Evolutionary conservation across 2,329 filamentous ascomycete species (phyloP).

Genomic region (Curvularia spicifera): DNA sequence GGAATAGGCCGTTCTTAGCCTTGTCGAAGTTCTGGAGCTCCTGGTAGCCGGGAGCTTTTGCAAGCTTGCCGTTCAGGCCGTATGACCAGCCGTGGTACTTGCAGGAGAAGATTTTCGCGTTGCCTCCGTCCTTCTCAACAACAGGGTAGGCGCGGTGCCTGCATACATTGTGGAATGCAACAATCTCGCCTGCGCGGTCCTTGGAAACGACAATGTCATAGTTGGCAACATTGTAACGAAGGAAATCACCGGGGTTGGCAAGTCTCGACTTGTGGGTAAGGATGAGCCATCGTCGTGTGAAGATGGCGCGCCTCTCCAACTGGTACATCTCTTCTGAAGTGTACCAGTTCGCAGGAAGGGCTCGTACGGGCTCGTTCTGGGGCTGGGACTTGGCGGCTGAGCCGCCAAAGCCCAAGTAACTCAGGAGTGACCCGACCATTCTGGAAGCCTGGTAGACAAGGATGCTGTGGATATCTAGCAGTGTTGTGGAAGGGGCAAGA

Average conservation of each 20-base stretch:
- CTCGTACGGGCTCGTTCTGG: slow-evolving; percentile 44
- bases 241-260: slow-evolving; percentile 62
- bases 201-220: slow-evolving; percentile 52
- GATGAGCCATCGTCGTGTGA: slow-evolving; percentile 63
- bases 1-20: slow-evolving; percentile 44
- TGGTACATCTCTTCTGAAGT: slow-evolving; percentile 54
- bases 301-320: slow-evolving; percentile 58
- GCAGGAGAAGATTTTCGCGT: slow-evolving; percentile 51
- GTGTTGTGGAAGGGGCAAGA: not conserved
- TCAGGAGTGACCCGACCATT: slow-evolving; percentile 38
- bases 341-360: slow-evolving; percentile 52
- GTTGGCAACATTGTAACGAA: slow-evolving; percentile 56
- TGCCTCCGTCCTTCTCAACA: slow-evolving; percentile 48
- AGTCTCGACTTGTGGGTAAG: slow-evolving; percentile 61
- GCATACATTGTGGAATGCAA: slow-evolving; percentile 56
- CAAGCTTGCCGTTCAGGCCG: slow-evolving; percentile 51
- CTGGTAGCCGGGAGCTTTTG: slow-evolving; percentile 54
- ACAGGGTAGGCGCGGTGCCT: slow-evolving; percentile 55
- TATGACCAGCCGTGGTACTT: slow-evolving; percentile 59
- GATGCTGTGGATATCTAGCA: not conserved
- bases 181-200: slow-evolving; percentile 47
- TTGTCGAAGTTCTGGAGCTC: slow-evolving; percentile 51
- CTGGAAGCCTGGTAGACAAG: slow-evolving; percentile 5
- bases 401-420: slow-evolving; percentile 37
- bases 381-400: slow-evolving; percentile 19